Base-by-base conservation (phyloP, 805 yeast species). In the Kodamaea fukazawae region DNA sequence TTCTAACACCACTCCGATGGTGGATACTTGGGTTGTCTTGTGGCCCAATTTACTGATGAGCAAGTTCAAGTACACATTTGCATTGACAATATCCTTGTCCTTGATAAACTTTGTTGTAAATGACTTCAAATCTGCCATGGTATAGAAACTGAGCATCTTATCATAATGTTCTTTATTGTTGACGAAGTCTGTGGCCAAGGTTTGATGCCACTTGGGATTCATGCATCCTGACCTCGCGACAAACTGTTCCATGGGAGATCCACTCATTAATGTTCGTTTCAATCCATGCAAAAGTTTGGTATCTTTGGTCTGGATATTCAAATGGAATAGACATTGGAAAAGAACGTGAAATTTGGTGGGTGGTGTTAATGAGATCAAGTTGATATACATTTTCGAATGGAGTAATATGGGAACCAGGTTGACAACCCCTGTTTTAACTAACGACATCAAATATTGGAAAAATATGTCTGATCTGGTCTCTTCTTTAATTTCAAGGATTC, bases 181-280 rank as follows among this genome's bases (percentile, higher is more conserved):
- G 17, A 33, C 18, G 15, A 54, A 53, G 1, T 45, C 37, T 5
- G 47, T 42, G 29, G 43, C 46, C 16, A 57, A 49, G 0, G 60
- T 51, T 41, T 65, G 57, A 41, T 67, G 71, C 71, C 71, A 66
- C 37, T 58, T 59, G 4, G 71, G 58, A 25, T 57, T 47, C 4
- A 62, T 34, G 36, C 57, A 48, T 1, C 74, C 74, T 2, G 73
- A 65, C 33, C 71, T 47, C 7, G 56, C 58, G 4, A 65, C 55
- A 38, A 58, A 60, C 32, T 53, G 54, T 3, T 66, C 71, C 11
- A 60, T 28, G 23, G 57, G 52, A 1, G 61, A 48, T 5, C 74
- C 70, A 5, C 39, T 42, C 15, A 51, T 38, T 14, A 68, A 53
- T 6, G 48, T 42, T 15, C 46, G 40, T 32, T 59, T 61, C 23